A percentile compares a stretch with the other conserved stretches of the same genome.
Evolutionary conservation across 208 protist genomes (phyloP).

Genomic region (Naegleria lovaniensis): DNA sequence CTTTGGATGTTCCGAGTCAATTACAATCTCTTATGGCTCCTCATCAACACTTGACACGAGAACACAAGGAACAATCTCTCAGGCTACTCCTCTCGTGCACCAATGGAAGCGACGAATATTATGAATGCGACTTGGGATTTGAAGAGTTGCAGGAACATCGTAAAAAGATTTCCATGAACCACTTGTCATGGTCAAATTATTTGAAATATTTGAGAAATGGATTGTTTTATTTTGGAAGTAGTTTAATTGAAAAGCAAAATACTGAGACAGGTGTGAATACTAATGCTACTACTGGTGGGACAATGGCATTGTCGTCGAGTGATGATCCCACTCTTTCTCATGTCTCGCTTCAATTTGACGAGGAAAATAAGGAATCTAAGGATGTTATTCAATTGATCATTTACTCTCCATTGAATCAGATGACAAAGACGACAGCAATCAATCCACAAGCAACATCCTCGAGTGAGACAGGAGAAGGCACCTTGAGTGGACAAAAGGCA

Average conservation of each 20-base stretch:
- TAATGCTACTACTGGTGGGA: too few species aligned
- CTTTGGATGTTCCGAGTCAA: background rate
- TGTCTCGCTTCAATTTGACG: conserved; percentile 8
- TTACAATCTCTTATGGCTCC: background rate
- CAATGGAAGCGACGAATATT: background rate
- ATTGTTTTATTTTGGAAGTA: background rate
- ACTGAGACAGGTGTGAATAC: too few species aligned
- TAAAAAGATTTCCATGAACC: background rate
- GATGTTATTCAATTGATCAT: background rate
- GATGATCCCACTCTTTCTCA: background rate
- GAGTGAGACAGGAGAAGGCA: background rate
- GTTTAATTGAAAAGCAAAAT: background rate
- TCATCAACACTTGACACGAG: background rate
- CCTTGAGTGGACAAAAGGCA: too few species aligned
- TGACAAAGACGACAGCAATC: too few species aligned
- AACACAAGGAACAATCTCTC: background rate
- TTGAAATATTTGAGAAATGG: background rate
- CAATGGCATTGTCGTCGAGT: background rate
- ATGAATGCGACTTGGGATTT: background rate
- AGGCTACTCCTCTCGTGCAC: background rate
- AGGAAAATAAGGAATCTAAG: conserved; percentile 13
- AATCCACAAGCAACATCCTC: too few species aligned
- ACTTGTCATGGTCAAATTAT: background rate
- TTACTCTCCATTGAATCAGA: background rate
- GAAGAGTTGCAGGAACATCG: background rate